Conservation (phyloP, 768 basidiomycete genomes). For the Paxillus involutus region DNA sequence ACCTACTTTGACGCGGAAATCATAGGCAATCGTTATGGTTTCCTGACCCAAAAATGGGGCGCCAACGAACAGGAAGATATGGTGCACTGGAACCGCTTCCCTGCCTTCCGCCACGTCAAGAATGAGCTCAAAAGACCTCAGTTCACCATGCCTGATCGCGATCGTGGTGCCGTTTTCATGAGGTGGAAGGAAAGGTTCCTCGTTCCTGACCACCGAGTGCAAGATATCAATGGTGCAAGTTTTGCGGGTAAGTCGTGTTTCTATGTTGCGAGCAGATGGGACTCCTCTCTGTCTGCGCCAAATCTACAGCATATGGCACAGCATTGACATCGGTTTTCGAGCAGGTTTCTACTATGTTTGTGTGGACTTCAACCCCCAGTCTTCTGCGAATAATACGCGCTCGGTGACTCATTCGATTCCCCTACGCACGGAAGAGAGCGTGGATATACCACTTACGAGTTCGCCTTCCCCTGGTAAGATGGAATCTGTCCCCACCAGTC, state of each 20-base stretch:
- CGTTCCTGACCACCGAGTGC: slow-evolving; percentile 91
- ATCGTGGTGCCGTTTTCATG: slow-evolving; percentile 88
- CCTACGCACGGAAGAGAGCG: slow-evolving; percentile 26
- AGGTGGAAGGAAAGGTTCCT: slow-evolving; percentile 96
- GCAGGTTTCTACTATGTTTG: slow-evolving; percentile 94
- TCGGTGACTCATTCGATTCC: slow-evolving; percentile 37
- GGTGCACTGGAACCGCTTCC: slow-evolving; percentile 93
- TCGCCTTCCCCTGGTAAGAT: slow-evolving; percentile 34
- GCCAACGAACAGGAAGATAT: slow-evolving; percentile 90
- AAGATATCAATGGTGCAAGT: slow-evolving; percentile 92
- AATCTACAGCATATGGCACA: slow-evolving; percentile 14
- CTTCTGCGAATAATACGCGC: slow-evolving; percentile 34
- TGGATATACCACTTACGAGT: slow-evolving; percentile 27
- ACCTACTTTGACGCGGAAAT: slow-evolving; percentile 98
- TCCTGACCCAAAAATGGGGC: slow-evolving; percentile 88
- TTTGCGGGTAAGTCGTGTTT: slow-evolving; percentile 72
- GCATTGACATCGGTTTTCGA: slow-evolving; percentile 5
- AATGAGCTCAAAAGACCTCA: slow-evolving; percentile 77
- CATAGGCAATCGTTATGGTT: slow-evolving; percentile 88
- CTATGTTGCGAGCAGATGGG: background rate
- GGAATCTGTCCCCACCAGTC: slow-evolving; percentile 37
- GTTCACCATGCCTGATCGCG: slow-evolving; percentile 73
- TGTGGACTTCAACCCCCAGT: slow-evolving; percentile 82
- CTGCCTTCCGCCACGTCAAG: slow-evolving; percentile 81
- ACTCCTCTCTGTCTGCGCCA: background rate